These are phyloP conservation scores for Plasmodium vivax DNA, from an alignment of 169 alveolate species.

Conservation along the genomic window DNA sequence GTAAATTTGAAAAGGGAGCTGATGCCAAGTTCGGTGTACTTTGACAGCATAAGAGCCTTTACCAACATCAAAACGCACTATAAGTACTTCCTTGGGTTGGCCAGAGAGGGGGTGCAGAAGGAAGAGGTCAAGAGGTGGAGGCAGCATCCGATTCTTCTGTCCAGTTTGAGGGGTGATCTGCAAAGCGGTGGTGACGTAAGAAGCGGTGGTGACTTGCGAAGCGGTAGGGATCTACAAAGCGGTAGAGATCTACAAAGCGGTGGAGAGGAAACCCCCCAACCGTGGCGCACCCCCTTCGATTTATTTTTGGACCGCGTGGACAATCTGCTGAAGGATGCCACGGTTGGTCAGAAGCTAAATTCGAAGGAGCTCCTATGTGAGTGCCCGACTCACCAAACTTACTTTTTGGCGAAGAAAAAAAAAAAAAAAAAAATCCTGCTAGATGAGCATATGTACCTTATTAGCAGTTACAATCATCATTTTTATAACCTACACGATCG, in stretches of 20 bases:
- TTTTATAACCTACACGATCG: constrained; percentile 32
- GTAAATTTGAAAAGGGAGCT: constrained; percentile 40
- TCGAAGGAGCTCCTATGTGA: not conserved
- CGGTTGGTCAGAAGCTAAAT: not conserved
- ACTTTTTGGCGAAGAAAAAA: not conserved
- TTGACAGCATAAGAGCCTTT: constrained; percentile 68
- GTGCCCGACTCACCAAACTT: not conserved
- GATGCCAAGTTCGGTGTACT: constrained; percentile 39
- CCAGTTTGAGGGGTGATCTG: not conserved
- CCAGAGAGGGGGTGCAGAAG: not conserved
- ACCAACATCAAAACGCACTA: constrained; percentile 69
- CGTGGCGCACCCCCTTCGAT: constrained; percentile 6
- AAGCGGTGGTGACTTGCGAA: no score
- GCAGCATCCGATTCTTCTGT: not conserved
- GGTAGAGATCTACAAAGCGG: not conserved
- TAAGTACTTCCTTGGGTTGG: constrained; percentile 8
- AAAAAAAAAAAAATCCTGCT: constrained; percentile 23
- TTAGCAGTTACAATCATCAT: constrained; percentile 45
- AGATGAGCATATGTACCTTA: constrained; percentile 60
- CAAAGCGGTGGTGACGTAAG: not conserved
- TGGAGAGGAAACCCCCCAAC: not conserved
- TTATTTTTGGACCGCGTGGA: constrained; percentile 47
- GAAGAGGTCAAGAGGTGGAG: not conserved
- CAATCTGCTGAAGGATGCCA: constrained; percentile 33
- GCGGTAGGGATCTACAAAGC: no score